Percentiles rank a stretch among this genome's conserved stretches.
phyloP scores from a whole-genome alignment of 257 asterid species.

The Petrea volubilis region DNA sequence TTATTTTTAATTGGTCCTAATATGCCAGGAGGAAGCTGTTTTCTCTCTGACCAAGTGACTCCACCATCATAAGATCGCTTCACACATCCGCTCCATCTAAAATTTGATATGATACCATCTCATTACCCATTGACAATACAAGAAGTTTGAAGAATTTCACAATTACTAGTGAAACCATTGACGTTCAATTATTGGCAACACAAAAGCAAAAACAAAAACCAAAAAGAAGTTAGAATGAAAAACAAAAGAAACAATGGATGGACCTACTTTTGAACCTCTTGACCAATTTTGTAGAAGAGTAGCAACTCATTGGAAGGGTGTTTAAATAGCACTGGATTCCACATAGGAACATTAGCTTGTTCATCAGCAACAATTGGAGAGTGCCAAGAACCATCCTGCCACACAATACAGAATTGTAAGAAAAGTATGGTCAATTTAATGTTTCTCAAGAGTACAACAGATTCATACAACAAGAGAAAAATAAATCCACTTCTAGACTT shows the following conservation, averaged over 20 bases:
- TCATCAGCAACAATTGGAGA: conserved; percentile 82
- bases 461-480: background rate
- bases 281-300: conserved; percentile 81
- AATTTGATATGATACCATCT: conserved; percentile 8
- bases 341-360: conserved; percentile 73
- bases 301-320: conserved; percentile 72
- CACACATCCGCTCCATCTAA: conserved; percentile 98
- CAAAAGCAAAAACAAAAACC: background rate
- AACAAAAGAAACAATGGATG: conserved; percentile 1
- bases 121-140: background rate
- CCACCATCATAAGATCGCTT: conserved; percentile 84
- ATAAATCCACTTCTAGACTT: background rate
- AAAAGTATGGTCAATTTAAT: too few relatives aligned
- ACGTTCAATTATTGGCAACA: background rate
- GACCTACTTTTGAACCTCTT: conserved; percentile 84
- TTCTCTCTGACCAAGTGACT: conserved; percentile 73
- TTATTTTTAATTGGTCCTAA: conserved; percentile 93
- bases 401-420: background rate
- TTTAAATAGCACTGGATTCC: conserved; percentile 89
- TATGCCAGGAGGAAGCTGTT: conserved; percentile 97
- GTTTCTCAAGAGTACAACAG: background rate
- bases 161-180: background rate
- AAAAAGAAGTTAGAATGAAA: background rate
- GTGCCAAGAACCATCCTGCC: conserved; percentile 78
- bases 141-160: background rate